phyloP scores from a whole-genome alignment of 129 eudicot genomes.

The Flaveria brownii region DNA sequence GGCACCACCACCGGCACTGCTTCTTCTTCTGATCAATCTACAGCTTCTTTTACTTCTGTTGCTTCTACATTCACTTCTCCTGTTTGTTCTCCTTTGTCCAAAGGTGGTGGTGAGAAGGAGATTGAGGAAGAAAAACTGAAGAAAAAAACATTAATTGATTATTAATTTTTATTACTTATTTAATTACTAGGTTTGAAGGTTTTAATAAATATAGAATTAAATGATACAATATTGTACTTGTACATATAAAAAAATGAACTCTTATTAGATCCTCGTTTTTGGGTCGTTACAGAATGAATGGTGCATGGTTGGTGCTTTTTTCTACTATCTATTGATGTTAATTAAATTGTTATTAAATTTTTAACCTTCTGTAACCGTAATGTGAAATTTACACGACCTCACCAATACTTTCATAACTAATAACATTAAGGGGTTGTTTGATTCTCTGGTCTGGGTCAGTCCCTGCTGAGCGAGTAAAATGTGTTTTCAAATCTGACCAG shows the following conservation, averaged over 20 bases:
- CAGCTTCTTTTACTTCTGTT: slow-evolving; percentile 53
- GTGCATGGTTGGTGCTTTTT: not conserved
- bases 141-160: slow-evolving; percentile 15
- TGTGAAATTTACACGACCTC: too few species aligned
- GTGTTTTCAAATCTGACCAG: too few species aligned
- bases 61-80: slow-evolving; percentile 49
- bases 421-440: too few species aligned
- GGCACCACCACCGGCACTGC: slow-evolving; percentile 5
- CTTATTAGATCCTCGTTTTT: not conserved
- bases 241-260: not conserved
- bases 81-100: slow-evolving; percentile 37
- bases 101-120: slow-evolving; percentile 31
- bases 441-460: too few species aligned
- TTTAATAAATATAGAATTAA: slow-evolving; percentile 9
- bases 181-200: slow-evolving; percentile 22
- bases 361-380: too few species aligned
- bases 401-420: too few species aligned
- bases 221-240: slow-evolving; percentile 20
- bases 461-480: too few species aligned
- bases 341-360: not conserved
- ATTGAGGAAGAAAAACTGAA: slow-evolving; percentile 20
- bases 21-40: slow-evolving; percentile 31
- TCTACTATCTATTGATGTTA: not conserved
- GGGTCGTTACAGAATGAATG: not conserved
- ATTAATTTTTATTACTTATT: slow-evolving; percentile 10